Base-by-base conservation (phyloP, 208 protist species). In the Acanthamoeba culbertsoni region DNA sequence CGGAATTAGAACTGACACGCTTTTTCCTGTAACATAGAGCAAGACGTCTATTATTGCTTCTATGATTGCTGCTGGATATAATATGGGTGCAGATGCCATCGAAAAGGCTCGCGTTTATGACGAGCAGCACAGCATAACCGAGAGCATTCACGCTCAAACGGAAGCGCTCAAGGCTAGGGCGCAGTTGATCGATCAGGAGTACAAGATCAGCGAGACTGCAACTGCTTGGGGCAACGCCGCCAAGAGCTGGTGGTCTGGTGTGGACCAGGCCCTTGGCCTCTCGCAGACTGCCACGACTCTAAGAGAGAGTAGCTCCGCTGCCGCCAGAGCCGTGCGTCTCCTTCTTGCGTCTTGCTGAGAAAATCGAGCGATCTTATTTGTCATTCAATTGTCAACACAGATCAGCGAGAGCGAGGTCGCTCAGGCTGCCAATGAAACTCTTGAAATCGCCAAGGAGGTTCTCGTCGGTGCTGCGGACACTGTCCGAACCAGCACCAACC, bases 1-100 rank as follows among this genome's bases (percentile, higher is more conserved):
- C 55, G 6, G 18, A 14, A 48, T 91, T 33, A 23, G 26, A n/a
- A 45, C 82, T 90, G 26, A 94, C 33, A 43, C 71, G 59, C 28
- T 90, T 28, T 33, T 86, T 82, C 42, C 2, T 53, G 20, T 35
- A 37, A 45, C 23, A 1, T 35, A 94, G 75, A 84, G 77, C 6
- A 90, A 94, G 46, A 94, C 91, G 33, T 96, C 95, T 14, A 91
- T 95, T 16, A 55, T 96, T 51, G 95, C 95, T 26, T 94, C 93
- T 42, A 42, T 96, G 23, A 43, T 96, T n/a, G 95, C 95, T 33
- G 55, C 95, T n/a, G 95, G 95, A 23, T 96, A 96, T 37, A 84
- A 28, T 35, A 51, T 96, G 33, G 93, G 95, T 28, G 71, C 93
- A 62, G 93, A 94, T 18, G 92, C 92, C 31, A 23, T 63, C 0